Evolutionary conservation across 257 asterid species (phyloP), one percentile per base, ranked within the genome.

Genomic region (Penstemon eatonii): DNA sequence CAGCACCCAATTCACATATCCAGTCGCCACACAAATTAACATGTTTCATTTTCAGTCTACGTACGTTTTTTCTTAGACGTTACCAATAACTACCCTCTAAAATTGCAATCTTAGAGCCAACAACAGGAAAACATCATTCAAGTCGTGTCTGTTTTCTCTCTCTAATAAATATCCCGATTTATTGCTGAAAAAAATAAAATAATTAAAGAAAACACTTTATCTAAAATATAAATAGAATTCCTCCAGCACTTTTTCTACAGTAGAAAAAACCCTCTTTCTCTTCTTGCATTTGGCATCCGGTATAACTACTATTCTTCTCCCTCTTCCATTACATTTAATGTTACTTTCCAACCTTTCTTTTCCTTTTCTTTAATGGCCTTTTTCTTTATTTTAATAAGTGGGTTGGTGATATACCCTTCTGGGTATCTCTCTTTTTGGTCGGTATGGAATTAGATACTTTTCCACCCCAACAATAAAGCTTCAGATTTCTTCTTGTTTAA

Each of bases 361-460:
- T 40, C 40, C 60, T 46, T 37, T 19, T 77, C 87, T 80, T 89
- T 78, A 80, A 84, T 81, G 88, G 93, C 33, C 33, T 25, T 25
- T 25, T 25, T 25, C 33, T 25, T 25, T 25, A 25, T 77, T 75
- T 63, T 84, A 71, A 69, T 74, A 69, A 71, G 78, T 85, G 84
- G 87, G 84, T 75, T 78, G 88, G 63, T 84, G 84, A 72, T 79
- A 66, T 25, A 25, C 33, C 33, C 33, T 25, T 25, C 33, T 25
- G 33, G 33, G 33, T 25, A 25, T 57, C 87, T 77, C 68, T 78
- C 80, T 76, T 78, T 86, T 78, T 78, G 79, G 90, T 78, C 33
- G 33, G 33, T 25, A 25, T 25, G 33, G 33, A 25, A 84, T 81
- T 68, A 36, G 80, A 82, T 78, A 76, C 83, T 72, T 73, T 63